Evolutionary conservation across 768 basidiomycete genomes (phyloP).

Genomic region (Sporobolomyces pararoseus): DNA sequence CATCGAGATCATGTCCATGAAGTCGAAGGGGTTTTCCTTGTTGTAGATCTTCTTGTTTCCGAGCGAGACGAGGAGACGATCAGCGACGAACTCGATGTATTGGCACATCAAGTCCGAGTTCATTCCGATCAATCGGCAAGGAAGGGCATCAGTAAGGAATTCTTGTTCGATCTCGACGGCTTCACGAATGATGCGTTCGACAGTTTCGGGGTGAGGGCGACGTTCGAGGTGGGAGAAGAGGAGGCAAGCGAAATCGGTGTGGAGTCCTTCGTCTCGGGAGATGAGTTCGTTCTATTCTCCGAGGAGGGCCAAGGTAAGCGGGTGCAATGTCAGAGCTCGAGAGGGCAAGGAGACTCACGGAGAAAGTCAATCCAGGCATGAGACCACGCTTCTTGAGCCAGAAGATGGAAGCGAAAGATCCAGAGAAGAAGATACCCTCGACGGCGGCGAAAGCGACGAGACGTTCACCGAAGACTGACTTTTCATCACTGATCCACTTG

Average conservation of each 20-base stretch:
- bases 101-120: constrained; percentile 82
- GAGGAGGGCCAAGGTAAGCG: background rate
- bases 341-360: constrained; percentile 61
- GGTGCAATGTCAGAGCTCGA: background rate
- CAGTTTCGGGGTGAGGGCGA: constrained; percentile 71
- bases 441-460: constrained; percentile 89
- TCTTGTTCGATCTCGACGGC: constrained; percentile 58
- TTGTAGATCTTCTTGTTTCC: constrained; percentile 77
- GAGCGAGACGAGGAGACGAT: constrained; percentile 73
- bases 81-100: constrained; percentile 64
- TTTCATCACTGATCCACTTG: constrained; percentile 76
- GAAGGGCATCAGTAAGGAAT: constrained; percentile 59
- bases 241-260: constrained; percentile 90
- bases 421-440: constrained; percentile 92
- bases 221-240: constrained; percentile 75
- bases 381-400: constrained; percentile 94
- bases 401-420: constrained; percentile 86
- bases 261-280: constrained; percentile 89
- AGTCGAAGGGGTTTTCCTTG: constrained; percentile 63
- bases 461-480: constrained; percentile 77
- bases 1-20: constrained; percentile 56
- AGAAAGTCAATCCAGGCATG: constrained; percentile 91
- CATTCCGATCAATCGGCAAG: constrained; percentile 83
- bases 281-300: constrained; percentile 54
- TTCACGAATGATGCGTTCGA: constrained; percentile 67